These are phyloP conservation scores for Collariella sp. DNA, from an alignment of 495 filamentous ascomycete species.

Conservation along the genomic window DNA sequence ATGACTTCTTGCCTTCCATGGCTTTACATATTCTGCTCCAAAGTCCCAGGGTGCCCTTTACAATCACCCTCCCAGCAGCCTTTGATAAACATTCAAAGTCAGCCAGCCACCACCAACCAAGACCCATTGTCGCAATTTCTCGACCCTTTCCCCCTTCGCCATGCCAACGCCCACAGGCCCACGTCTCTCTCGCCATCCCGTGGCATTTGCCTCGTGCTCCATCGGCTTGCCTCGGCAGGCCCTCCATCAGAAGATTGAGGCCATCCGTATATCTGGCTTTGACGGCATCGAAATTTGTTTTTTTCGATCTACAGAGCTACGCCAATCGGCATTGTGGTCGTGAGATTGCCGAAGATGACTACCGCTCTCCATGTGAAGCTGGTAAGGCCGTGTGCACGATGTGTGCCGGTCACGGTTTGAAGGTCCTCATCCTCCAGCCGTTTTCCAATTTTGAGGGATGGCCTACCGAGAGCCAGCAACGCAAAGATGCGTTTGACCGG, in stretches of 20 bases:
- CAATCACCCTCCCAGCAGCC: too few species aligned
- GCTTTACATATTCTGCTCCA: too few species aligned
- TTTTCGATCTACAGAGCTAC: constrained; percentile 65
- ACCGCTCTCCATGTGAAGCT: constrained; percentile 42
- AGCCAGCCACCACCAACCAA: too few species aligned
- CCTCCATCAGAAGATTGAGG: constrained; percentile 56
- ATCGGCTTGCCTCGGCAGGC: constrained; percentile 35
- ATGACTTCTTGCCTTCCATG: too few species aligned
- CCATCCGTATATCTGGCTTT: constrained; percentile 60
- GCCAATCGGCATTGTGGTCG: constrained; percentile 42
- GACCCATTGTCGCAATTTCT: too few species aligned
- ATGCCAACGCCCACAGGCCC: neutral
- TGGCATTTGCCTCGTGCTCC: constrained; percentile 18
- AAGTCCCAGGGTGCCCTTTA: too few species aligned
- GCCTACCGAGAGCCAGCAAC: constrained; percentile 44
- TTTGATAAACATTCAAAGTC: too few species aligned
- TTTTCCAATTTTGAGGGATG: constrained; percentile 79
- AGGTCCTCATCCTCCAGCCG: constrained; percentile 68
- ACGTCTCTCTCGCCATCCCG: neutral
- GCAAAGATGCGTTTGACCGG: constrained; percentile 56
- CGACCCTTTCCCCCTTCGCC: too few species aligned
- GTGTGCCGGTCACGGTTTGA: constrained; percentile 45
- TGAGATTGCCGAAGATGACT: constrained; percentile 49
- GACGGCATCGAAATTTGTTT: constrained; percentile 63
- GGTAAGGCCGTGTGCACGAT: constrained; percentile 44